Conservation (phyloP, 2,329 filamentous ascomycete species). For the Trichophyton mentagrophytes region DNA sequence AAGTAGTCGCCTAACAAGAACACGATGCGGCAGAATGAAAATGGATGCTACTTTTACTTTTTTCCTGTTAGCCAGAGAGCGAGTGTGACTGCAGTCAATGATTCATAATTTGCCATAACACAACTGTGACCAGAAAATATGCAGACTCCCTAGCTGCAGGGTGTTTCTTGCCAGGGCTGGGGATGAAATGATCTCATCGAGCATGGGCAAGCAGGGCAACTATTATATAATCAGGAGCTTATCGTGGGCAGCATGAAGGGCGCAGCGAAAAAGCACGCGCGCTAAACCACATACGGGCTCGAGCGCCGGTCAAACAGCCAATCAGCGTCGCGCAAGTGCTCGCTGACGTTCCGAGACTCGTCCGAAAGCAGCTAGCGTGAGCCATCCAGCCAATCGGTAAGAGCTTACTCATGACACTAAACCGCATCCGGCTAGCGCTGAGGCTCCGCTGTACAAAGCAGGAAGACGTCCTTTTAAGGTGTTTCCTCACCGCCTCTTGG, state of each 20-base stretch:
- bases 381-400: not conserved
- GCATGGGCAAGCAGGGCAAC: not conserved
- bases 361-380: not conserved
- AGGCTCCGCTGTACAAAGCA: constrained; percentile 1
- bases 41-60: too few relatives aligned
- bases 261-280: not conserved
- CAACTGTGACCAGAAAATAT: too few relatives aligned
- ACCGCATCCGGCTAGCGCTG: not conserved
- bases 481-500: constrained; percentile 14
- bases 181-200: not conserved
- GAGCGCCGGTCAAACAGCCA: not conserved
- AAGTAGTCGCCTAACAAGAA: too few relatives aligned
- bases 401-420: not conserved
- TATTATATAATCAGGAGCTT: not conserved
- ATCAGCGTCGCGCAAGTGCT: not conserved
- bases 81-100: too few relatives aligned
- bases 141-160: too few relatives aligned
- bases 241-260: not conserved
- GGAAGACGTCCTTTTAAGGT: not conserved
- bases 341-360: not conserved
- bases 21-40: too few relatives aligned
- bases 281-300: not conserved
- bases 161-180: too few relatives aligned
- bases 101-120: too few relatives aligned
- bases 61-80: too few relatives aligned